phyloP scores from a whole-genome alignment of 2,329 filamentous ascomycete genomes.

The Aspergillus floridensis region DNA sequence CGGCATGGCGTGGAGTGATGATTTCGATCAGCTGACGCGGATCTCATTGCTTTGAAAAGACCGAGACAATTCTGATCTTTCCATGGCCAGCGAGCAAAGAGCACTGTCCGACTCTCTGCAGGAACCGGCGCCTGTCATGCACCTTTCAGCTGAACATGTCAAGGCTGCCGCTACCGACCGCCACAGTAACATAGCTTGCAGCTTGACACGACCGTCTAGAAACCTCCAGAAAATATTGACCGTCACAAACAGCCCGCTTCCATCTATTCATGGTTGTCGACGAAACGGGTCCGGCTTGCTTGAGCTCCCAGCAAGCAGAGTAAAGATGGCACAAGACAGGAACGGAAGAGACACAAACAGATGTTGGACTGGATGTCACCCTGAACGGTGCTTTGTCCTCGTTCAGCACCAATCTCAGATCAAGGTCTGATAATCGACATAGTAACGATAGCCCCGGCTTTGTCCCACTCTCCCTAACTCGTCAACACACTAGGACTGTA shows the following conservation, averaged over 20 bases:
- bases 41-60: not conserved
- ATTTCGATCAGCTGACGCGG: not conserved
- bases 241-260: not conserved
- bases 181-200: conserved; percentile 1
- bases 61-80: conserved; percentile 18
- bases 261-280: not conserved
- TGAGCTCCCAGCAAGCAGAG: not conserved
- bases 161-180: not conserved
- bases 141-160: conserved; percentile 24
- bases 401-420: conserved; percentile 9
- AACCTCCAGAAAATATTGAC: not conserved
- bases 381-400: conserved; percentile 11
- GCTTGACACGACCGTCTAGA: not conserved
- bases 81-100: not conserved
- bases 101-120: conserved; percentile 23
- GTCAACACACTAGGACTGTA: not conserved
- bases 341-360: not conserved
- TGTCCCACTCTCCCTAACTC: not conserved
- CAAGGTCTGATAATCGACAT: not conserved
- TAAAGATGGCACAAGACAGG: not conserved
- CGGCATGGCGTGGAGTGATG: not conserved
- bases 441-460: not conserved
- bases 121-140: conserved; percentile 31
- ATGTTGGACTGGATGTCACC: conserved; percentile 4
- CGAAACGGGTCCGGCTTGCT: not conserved